These are phyloP conservation scores for Gynandropsis gynandra DNA, from an alignment of 345 rosid species.

Conservation along the genomic window DNA sequence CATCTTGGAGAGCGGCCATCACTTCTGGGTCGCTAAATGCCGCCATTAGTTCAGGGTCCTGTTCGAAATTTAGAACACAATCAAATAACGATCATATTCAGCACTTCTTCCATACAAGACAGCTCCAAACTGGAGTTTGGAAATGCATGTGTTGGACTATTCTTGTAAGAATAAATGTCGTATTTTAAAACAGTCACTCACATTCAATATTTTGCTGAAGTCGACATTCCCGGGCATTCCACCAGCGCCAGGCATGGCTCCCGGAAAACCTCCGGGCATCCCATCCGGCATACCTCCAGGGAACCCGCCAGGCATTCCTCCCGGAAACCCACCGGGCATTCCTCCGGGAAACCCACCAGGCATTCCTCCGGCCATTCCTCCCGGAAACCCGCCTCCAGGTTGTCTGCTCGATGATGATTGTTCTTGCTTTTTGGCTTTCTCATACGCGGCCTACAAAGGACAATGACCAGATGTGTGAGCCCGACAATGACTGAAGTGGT, in stretches of 20 bases:
- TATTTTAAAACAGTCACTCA: constrained; percentile 29
- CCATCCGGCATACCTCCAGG: too few relatives aligned
- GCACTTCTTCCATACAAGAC: constrained; percentile 1
- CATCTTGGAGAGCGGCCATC: constrained; percentile 98
- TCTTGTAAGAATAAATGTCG: too few relatives aligned
- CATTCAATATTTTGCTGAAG: constrained; percentile 82
- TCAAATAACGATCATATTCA: neutral
- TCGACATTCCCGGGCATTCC: constrained; percentile 85
- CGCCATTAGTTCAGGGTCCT: constrained; percentile 96
- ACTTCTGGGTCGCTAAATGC: constrained; percentile 95
- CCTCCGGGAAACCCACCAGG: constrained; percentile 43
- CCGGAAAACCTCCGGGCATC: constrained; percentile 46
- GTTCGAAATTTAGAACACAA: constrained; percentile 15
- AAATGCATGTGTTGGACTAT: too few relatives aligned
- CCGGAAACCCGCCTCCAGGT: constrained; percentile 61
- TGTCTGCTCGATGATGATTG: constrained; percentile 66
- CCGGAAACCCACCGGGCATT: too few relatives aligned
- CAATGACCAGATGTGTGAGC: neutral
- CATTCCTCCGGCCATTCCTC: constrained; percentile 55
- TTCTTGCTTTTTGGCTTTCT: constrained; percentile 86
- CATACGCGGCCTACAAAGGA: constrained; percentile 71
- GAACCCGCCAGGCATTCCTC: too few relatives aligned
- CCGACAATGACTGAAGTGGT: neutral
- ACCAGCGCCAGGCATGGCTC: constrained; percentile 34
- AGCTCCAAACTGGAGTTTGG: neutral